Evolutionary conservation across 2,329 filamentous ascomycete genomes (phyloP), one percentile per base, ranked within the genome.

Genomic region (Colletotrichum eremochloae): DNA sequence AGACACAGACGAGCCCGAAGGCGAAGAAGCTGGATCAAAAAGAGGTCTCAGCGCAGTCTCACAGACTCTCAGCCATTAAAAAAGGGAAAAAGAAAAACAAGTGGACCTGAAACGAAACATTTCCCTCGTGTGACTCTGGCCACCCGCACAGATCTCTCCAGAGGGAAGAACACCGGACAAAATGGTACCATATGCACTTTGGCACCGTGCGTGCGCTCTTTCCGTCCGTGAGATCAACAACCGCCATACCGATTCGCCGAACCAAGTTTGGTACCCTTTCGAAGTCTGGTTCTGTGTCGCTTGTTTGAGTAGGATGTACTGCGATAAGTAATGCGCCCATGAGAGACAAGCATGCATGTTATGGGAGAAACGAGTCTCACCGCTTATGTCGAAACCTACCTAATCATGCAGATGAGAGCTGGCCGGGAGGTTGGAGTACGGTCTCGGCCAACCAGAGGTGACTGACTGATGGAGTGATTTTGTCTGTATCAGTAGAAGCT

Each of bases 41-140:
- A 48, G 29, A 57, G 62, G 67, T 31, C 67, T 63, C 36, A 55
- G 70, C 67, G 50, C 24, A 56, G 18, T 36, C 69, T 52, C 69
- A 63, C 69, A 50, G 50, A 53, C 71, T 63, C 50, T 38, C 67
- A 42, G 57, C 42, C 55, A 53, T 67, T 52, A 20, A 53, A 52
- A 56, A 63, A 58, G 57, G 12, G 40, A 62, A 40, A 46, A 52
- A 15, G 40, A 62, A 40, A 46, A 46, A 60, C 44, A 46, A 48
- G 14, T 44, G 57, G 58, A 44, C 52, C 64, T 44, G 64, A 66
- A 74, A 74, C 72, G 60, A 74, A 72, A 72, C 72, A 53, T 62
- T 42, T 18, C 18, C 20, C 50, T 40, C n/a, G 18, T 20, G 38
- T 18, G 20, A 58, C 44, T 52, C 44, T 38, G 24, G 8, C 12